phyloP scores from a whole-genome alignment of 148 eudicot genomes.

The Silene latifolia region DNA sequence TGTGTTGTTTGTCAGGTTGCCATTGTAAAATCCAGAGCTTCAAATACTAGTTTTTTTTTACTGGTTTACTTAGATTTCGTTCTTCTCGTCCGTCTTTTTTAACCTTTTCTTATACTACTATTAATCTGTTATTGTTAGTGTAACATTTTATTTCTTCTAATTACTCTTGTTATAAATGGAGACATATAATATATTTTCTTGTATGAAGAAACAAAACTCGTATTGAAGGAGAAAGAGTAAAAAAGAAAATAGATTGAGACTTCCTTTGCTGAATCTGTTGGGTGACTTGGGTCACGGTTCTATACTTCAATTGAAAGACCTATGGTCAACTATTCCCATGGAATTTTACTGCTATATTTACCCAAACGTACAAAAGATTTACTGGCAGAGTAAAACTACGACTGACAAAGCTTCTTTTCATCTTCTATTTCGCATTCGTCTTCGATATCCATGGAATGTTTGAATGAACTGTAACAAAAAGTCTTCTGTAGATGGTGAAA shows the following conservation, averaged over 20 bases:
- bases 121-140: neutral
- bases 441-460: too few species aligned
- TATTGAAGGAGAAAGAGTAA: neutral
- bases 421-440: too few species aligned
- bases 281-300: neutral
- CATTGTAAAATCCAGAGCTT: constrained; percentile 18
- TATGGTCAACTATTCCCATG: neutral
- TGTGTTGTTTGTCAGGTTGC: constrained; percentile 12
- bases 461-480: too few species aligned
- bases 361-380: too few species aligned
- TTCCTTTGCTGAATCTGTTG: constrained; percentile 1
- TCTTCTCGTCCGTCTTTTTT: neutral
- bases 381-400: too few species aligned
- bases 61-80: neutral
- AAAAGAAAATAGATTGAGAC: neutral
- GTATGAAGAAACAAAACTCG: neutral
- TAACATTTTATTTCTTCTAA: constrained; percentile 3
- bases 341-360: too few species aligned
- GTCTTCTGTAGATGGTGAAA: too few species aligned
- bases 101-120: neutral
- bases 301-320: neutral
- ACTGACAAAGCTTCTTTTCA: too few species aligned
- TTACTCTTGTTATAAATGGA: neutral
- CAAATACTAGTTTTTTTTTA: neutral
- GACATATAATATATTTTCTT: constrained; percentile 6